Conservation (phyloP, 257 asterid species). For the Ophiorrhiza pumila region DNA sequence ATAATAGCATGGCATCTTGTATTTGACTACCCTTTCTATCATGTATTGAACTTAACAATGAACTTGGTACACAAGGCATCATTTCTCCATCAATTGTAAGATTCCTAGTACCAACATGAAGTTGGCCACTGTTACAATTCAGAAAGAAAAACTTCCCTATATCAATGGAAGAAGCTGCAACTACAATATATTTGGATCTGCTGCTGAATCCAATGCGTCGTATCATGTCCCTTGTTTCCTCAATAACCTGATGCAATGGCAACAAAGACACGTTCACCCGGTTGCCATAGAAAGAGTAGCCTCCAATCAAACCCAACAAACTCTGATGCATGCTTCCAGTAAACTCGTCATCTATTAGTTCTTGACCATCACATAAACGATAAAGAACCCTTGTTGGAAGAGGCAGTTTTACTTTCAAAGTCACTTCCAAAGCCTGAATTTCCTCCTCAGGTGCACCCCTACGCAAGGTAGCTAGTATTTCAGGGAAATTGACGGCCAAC, state of each 20-base stretch:
- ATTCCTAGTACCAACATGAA: conserved; percentile 74
- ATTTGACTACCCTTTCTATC: conserved; percentile 37
- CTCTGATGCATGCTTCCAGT: conserved; percentile 32
- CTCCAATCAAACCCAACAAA: conserved; percentile 87
- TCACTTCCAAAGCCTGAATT: conserved; percentile 51
- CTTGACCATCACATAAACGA: conserved; percentile 85
- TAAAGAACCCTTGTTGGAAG: conserved; percentile 82
- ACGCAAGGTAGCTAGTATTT: conserved; percentile 64
- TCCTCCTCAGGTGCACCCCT: conserved; percentile 74
- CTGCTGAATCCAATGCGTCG: conserved; percentile 37
- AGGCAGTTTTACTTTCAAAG: conserved; percentile 69
- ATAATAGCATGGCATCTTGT: conserved; percentile 80
- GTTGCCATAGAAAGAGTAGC: conserved; percentile 67
- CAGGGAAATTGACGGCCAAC: conserved; percentile 64
- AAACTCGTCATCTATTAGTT: conserved; percentile 34
- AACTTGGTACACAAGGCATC: conserved; percentile 84
- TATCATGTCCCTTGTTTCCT: conserved; percentile 39
- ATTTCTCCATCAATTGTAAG: conserved; percentile 60
- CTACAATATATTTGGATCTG: conserved; percentile 46
- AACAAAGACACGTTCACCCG: conserved; percentile 72
- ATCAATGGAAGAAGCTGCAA: conserved; percentile 61
- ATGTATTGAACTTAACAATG: conserved; percentile 47
- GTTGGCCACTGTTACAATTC: conserved; percentile 76
- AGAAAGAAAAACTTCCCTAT: conserved; percentile 63
- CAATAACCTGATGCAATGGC: conserved; percentile 53